Conservation (phyloP, 768 basidiomycete genomes). For the Termitomyces sp. region DNA sequence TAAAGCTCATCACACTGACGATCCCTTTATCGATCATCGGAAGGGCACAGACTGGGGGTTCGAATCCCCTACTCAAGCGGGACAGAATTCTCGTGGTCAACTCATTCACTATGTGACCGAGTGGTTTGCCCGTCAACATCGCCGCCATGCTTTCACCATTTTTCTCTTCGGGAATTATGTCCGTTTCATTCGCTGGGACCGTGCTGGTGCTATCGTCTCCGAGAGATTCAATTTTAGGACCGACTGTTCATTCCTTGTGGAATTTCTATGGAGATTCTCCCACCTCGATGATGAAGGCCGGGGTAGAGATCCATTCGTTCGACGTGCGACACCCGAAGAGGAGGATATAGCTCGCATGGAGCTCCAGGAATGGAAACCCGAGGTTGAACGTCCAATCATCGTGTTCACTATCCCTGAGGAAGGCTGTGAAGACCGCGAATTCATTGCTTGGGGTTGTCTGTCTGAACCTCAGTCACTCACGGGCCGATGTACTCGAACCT, state of each 20-base stretch:
- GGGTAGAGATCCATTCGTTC: slow-evolving; percentile 22
- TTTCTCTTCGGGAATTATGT: slow-evolving; percentile 17
- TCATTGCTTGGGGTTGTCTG: not conserved
- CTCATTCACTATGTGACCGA: slow-evolving; percentile 17
- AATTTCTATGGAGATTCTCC: slow-evolving; percentile 25
- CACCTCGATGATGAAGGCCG: slow-evolving; percentile 12
- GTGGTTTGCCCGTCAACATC: slow-evolving; percentile 20
- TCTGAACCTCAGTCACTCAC: slow-evolving; percentile 8
- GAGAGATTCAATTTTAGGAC: slow-evolving; percentile 18
- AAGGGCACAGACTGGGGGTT: not conserved
- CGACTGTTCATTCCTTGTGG: slow-evolving; percentile 15
- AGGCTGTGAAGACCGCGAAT: not conserved
- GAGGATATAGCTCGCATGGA: not conserved
- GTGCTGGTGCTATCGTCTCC: slow-evolving; percentile 26
- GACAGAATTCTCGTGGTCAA: slow-evolving; percentile 15
- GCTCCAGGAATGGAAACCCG: not conserved
- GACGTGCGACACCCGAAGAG: slow-evolving; percentile 7
- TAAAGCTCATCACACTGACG: slow-evolving; percentile 6
- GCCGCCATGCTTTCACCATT: slow-evolving; percentile 22
- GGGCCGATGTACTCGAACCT: slow-evolving; percentile 13
- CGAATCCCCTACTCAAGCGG: not conserved
- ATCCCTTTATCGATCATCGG: slow-evolving; percentile 10
- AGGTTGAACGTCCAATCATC: not conserved
- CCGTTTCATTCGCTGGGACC: slow-evolving; percentile 28
- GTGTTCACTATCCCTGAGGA: slow-evolving; percentile 1